Evolutionary conservation across 2,329 filamentous ascomycete genomes (phyloP).

Genomic region (Davidsoniella virescens): DNA sequence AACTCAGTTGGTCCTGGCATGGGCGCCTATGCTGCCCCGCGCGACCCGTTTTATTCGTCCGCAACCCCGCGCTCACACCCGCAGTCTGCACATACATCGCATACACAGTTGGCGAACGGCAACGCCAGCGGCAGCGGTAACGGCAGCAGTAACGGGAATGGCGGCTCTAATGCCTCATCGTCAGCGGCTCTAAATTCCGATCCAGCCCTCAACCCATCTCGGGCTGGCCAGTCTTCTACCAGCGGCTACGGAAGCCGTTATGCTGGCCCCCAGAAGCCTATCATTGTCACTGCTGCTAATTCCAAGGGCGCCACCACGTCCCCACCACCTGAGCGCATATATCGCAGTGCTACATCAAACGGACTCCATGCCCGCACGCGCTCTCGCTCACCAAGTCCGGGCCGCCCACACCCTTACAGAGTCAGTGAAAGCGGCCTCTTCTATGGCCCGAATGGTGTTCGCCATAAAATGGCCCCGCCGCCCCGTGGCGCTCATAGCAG

Average conservation of each 20-base stretch:
- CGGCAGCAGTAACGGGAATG: too few relatives aligned
- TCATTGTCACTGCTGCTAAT: background rate
- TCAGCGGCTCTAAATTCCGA: background rate
- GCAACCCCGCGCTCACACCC: background rate
- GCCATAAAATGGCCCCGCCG: too few relatives aligned
- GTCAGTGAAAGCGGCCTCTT: background rate
- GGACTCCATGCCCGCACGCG: background rate
- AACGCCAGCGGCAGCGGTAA: too few relatives aligned
- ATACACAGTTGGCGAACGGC: background rate
- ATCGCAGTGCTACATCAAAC: background rate
- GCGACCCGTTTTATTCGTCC: background rate
- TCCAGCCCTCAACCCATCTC: background rate
- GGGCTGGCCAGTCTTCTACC: background rate
- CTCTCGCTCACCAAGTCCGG: slow-evolving; percentile 2
- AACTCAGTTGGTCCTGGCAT: background rate
- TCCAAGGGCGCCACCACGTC: background rate
- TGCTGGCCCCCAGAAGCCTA: background rate
- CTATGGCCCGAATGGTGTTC: background rate
- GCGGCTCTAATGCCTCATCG: too few relatives aligned
- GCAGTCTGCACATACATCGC: slow-evolving; percentile 6
- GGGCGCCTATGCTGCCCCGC: background rate
- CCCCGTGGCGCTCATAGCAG: too few relatives aligned
- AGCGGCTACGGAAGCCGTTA: background rate
- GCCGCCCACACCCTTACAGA: background rate
- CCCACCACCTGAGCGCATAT: background rate